These are phyloP conservation scores for Lophiotrema nucula DNA, from an alignment of 495 filamentous ascomycete species.

Conservation along the genomic window DNA sequence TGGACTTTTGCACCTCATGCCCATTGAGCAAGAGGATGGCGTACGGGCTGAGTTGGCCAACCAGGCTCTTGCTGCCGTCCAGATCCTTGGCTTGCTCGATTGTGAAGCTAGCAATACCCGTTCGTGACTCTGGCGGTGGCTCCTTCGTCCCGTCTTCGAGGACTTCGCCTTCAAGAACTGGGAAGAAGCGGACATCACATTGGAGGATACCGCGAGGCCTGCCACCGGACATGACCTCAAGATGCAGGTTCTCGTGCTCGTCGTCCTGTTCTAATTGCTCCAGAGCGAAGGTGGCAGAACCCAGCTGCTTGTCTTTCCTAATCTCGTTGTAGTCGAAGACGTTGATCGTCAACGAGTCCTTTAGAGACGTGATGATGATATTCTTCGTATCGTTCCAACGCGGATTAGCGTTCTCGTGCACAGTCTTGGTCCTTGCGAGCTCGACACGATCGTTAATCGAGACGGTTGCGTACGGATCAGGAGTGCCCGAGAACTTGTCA, in stretches of 20 bases:
- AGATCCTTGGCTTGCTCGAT: slow-evolving; percentile 95
- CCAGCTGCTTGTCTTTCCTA: slow-evolving; percentile 95
- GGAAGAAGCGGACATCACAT: slow-evolving; percentile 91
- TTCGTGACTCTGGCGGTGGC: slow-evolving; percentile 82
- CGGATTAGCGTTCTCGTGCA: slow-evolving; percentile 81
- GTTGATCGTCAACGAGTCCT: slow-evolving; percentile 77
- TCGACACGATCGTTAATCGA: slow-evolving; percentile 77
- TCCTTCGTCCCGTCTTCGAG: slow-evolving; percentile 73
- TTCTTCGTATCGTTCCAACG: slow-evolving; percentile 97
- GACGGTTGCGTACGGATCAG: slow-evolving; percentile 88
- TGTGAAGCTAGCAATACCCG: slow-evolving; percentile 88
- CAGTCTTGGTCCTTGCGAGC: slow-evolving; percentile 83
- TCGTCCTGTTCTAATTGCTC: slow-evolving; percentile 73
- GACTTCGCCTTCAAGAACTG: slow-evolving; percentile 71
- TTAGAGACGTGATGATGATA: slow-evolving; percentile 85
- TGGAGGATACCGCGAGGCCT: slow-evolving; percentile 76
- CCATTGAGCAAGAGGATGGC: slow-evolving; percentile 83
- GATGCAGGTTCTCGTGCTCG: slow-evolving; percentile 77
- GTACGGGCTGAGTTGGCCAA: slow-evolving; percentile 89
- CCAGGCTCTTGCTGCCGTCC: slow-evolving; percentile 82
- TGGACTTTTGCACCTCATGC: slow-evolving; percentile 79
- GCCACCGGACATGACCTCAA: slow-evolving; percentile 83
- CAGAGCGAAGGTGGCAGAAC: slow-evolving; percentile 76
- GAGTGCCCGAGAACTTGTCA: slow-evolving; percentile 88
- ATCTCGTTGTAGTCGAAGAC: slow-evolving; percentile 93